phyloP scores from a whole-genome alignment of 1,284 basidiomycete species.

The Marasmius sp. region DNA sequence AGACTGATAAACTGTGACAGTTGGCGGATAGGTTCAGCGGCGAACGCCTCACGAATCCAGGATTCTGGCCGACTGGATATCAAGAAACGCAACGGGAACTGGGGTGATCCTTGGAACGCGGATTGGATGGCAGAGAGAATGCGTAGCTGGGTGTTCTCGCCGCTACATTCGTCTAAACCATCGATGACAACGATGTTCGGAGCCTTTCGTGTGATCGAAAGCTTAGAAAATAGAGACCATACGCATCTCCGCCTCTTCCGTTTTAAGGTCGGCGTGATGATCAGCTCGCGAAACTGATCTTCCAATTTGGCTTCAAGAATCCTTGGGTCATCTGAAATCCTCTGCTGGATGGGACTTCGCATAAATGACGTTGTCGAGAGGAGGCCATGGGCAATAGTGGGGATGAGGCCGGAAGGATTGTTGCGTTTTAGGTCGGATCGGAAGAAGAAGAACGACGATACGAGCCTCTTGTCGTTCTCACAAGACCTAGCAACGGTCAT shows the following conservation, averaged over 20 bases:
- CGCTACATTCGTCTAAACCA: constrained; percentile 4
- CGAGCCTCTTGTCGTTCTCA: background rate
- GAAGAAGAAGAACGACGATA: constrained; percentile 20
- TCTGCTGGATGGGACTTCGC: background rate
- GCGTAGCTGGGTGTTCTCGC: background rate
- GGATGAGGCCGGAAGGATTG: background rate
- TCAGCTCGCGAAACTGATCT: constrained; percentile 1
- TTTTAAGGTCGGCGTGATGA: background rate
- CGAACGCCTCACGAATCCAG: constrained; percentile 21
- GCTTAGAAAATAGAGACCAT: background rate
- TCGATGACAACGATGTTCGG: background rate
- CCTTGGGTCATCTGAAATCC: background rate
- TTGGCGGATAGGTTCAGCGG: too few species aligned
- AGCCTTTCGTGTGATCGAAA: background rate
- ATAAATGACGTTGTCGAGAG: background rate
- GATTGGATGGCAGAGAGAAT: background rate
- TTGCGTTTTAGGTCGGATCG: constrained; percentile 2
- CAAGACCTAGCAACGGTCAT: constrained; percentile 14
- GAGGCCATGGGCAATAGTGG: constrained; percentile 3
- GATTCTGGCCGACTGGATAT: constrained; percentile 24
- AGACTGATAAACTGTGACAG: background rate
- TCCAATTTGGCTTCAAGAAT: background rate
- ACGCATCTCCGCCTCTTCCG: too few species aligned
- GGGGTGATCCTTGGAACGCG: too few species aligned
- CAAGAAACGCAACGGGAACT: constrained; percentile 23